These are phyloP conservation scores for Diaporthe sp. DNA, from an alignment of 2,329 filamentous ascomycete species.

Conservation along the genomic window DNA sequence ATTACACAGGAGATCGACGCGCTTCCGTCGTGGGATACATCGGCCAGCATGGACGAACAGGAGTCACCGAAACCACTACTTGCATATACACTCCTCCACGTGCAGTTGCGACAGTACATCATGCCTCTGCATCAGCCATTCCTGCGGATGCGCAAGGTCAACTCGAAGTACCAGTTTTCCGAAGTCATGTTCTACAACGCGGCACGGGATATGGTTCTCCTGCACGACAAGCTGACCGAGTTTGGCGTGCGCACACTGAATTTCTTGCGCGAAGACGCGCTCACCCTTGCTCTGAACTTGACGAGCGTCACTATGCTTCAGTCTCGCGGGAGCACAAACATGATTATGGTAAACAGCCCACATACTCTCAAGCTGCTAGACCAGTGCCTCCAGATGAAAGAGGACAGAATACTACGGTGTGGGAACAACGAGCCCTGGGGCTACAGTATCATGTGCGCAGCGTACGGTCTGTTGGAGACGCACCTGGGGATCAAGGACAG, in stretches of 20 bases:
- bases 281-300: slow-evolving; percentile 72
- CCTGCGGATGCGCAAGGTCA: slow-evolving; percentile 69
- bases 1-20: slow-evolving; percentile 72
- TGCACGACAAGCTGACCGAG: slow-evolving; percentile 72
- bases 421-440: slow-evolving; percentile 76
- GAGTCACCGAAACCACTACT: slow-evolving; percentile 65
- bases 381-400: slow-evolving; percentile 72
- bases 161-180: slow-evolving; percentile 73
- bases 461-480: slow-evolving; percentile 70
- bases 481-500: slow-evolving; percentile 70
- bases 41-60: slow-evolving; percentile 51
- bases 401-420: slow-evolving; percentile 71
- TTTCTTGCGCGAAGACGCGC: slow-evolving; percentile 71
- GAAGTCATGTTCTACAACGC: slow-evolving; percentile 75
- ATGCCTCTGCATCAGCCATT: slow-evolving; percentile 73
- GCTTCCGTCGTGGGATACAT: slow-evolving; percentile 68
- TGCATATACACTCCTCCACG: slow-evolving; percentile 71
- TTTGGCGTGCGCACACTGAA: slow-evolving; percentile 71
- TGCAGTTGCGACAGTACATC: slow-evolving; percentile 73
- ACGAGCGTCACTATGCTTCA: slow-evolving; percentile 73
- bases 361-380: slow-evolving; percentile 73
- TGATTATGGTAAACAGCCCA: slow-evolving; percentile 73
- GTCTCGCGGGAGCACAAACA: slow-evolving; percentile 68
- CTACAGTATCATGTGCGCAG: slow-evolving; percentile 74
- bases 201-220: slow-evolving; percentile 71